Conservation (phyloP, 108 stramenopile species). For the Parietichytrium sp. region DNA sequence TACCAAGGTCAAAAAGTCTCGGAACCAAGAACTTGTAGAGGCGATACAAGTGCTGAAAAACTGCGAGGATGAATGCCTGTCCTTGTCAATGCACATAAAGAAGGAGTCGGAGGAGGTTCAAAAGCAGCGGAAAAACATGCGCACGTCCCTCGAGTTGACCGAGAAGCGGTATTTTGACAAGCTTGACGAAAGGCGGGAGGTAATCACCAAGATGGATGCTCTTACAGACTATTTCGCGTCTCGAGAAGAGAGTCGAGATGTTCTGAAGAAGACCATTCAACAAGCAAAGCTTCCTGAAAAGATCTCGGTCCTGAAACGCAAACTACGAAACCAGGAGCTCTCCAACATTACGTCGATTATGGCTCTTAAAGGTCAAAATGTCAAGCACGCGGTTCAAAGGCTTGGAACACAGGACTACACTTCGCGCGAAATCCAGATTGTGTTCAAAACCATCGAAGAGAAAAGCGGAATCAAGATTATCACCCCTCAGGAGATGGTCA, state of each 20-base stretch:
- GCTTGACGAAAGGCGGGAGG: neutral
- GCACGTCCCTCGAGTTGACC: neutral
- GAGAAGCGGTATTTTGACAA: neutral
- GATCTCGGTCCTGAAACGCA: too few species aligned
- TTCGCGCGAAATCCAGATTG: neutral
- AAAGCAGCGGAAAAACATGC: neutral
- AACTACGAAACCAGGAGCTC: neutral
- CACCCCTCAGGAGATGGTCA: slow-evolving; percentile 23
- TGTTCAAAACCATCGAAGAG: slow-evolving; percentile 27
- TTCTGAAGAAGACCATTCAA: too few species aligned
- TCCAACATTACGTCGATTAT: slow-evolving; percentile 16
- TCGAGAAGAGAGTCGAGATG: too few species aligned
- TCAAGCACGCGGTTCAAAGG: neutral
- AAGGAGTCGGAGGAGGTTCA: neutral
- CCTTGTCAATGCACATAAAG: neutral
- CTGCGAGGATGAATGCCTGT: neutral
- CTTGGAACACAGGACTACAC: neutral
- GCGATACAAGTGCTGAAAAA: slow-evolving; percentile 8
- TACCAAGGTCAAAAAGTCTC: too few species aligned
- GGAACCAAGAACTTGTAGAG: too few species aligned
- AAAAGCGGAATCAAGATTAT: slow-evolving; percentile 26
- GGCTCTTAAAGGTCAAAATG: neutral
- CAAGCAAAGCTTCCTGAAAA: too few species aligned
- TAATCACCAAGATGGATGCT: slow-evolving; percentile 22
- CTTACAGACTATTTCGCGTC: slow-evolving; percentile 14